Base-by-base conservation (phyloP, 805 yeast genomes). In the Wickerhamia fluorescens region DNA sequence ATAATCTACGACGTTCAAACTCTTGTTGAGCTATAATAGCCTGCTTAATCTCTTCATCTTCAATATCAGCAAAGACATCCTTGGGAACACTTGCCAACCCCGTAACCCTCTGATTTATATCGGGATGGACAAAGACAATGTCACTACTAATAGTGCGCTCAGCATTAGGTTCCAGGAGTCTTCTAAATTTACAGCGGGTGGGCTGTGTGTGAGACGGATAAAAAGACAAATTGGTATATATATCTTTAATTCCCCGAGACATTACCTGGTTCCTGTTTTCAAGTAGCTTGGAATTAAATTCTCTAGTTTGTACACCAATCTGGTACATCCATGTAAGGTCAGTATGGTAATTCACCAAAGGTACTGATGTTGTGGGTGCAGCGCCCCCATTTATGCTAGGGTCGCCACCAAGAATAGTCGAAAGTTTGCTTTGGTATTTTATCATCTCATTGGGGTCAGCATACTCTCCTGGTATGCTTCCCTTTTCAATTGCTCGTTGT, bases 281-380 rank as follows among this genome's bases (percentile, higher is more conserved):
- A n/a, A 68, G 54, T 26, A 87, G 56, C 34, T 68, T 68, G 19
- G 73, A 58, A 51, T 92, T 92, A 49, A 72, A 83, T 29, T 75
- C 76, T 38, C 80, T 67, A 3, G 87, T 74, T 18, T 89, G 80
- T n/a, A 68, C 56, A 0, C 95, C 92, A 41, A 85, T 87, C 44
- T 84, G 88, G 41, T 71, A 74, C 58, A 87, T 71, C 95, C 96
- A 87, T 20, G 80, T 75, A 18, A 79, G 78, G 40, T 85, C 85
- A 19, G 73, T 45, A 33, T 63, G 63, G 47, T 60, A 62, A 29
- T 58, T 53, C 3, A 63, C 53, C 16, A 58, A 42, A 2, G 69
- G 67, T n/a, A 61, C 49, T 29, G 58, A 61, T 24, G 56, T 56
- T 30, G 59, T 63, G 47, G 64, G 48, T 45, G 71, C 26, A 13